These are phyloP conservation scores for Fusarium kyushuense DNA, from an alignment of 2,329 filamentous ascomycete species.

Conservation along the genomic window DNA sequence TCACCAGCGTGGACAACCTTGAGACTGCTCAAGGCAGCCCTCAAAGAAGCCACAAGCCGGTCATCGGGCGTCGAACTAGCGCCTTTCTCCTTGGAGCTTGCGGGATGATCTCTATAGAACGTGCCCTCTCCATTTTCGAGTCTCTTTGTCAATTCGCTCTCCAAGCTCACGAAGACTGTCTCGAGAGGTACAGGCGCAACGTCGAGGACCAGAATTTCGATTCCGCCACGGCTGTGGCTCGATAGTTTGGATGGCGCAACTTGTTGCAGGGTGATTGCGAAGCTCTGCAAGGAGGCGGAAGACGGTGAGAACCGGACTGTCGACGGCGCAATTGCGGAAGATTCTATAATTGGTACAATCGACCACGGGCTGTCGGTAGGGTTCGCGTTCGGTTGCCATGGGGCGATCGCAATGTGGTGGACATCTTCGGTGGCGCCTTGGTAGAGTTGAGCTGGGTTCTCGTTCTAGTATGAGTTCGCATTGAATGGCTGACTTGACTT, in stretches of 20 bases:
- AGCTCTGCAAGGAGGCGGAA: conserved; percentile 81
- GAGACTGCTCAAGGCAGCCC: conserved; percentile 78
- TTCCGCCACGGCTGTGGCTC: conserved; percentile 77
- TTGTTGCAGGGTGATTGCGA: conserved; percentile 78
- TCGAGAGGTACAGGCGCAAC: conserved; percentile 84
- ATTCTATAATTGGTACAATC: conserved; percentile 79
- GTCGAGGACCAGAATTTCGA: conserved; percentile 87
- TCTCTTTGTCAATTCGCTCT: conserved; percentile 81
- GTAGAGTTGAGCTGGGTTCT: conserved; percentile 16
- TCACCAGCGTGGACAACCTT: conserved; percentile 88
- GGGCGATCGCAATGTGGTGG: conserved; percentile 78
- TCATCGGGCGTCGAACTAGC: conserved; percentile 62
- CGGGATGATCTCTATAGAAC: conserved; percentile 76
- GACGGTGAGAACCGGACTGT: conserved; percentile 83
- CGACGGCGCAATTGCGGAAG: conserved; percentile 75
- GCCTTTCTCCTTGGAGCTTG: conserved; percentile 54
- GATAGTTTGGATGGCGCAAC: conserved; percentile 81
- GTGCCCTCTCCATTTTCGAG: conserved; percentile 86
- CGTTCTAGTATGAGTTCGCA: conserved; percentile 3
- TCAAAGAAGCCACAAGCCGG: conserved; percentile 73
- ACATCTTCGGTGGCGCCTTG: conserved; percentile 53
- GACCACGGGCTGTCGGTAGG: conserved; percentile 81
- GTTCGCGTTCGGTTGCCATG: conserved; percentile 72
- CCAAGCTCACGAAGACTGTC: conserved; percentile 86
- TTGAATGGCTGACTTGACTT: conserved; percentile 49